These are phyloP conservation scores for Acrocalymma vagum DNA, from an alignment of 2,329 filamentous ascomycete species.

Conservation along the genomic window DNA sequence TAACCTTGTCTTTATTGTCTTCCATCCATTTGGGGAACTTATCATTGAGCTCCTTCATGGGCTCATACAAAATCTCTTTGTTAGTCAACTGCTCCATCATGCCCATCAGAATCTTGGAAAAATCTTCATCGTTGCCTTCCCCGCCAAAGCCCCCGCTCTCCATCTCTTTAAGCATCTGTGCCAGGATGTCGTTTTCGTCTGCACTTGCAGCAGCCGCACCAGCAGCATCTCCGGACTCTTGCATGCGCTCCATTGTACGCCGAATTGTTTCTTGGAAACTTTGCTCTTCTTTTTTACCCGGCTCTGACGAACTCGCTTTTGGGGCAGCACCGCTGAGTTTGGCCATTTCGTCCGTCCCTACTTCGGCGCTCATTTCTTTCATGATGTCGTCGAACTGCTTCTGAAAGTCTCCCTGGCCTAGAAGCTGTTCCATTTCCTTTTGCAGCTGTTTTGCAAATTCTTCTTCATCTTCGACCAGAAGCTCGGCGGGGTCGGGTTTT, in stretches of 20 bases:
- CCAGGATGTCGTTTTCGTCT: conserved; percentile 76
- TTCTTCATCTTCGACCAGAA: conserved; percentile 56
- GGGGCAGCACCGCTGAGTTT: conserved; percentile 34
- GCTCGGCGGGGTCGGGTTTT: conserved; percentile 45
- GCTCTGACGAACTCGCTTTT: conserved; percentile 18
- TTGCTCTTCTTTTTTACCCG: conserved; percentile 61
- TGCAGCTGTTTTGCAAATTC: conserved; percentile 89
- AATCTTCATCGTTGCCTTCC: conserved; percentile 77
- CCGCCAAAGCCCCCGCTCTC: conserved; percentile 67
- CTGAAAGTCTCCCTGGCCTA: conserved; percentile 78
- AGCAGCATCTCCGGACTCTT: conserved; percentile 84
- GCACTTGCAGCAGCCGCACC: conserved; percentile 75
- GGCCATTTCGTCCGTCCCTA: conserved; percentile 33
- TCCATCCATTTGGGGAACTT: conserved; percentile 93
- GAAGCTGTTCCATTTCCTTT: conserved; percentile 84
- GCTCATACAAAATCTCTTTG: conserved; percentile 97
- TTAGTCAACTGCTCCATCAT: conserved; percentile 99
- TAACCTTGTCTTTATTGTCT: conserved; percentile 73
- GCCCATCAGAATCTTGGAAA: conserved; percentile 92
- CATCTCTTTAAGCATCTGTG: conserved; percentile 92
- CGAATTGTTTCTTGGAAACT: conserved; percentile 93
- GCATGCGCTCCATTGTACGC: conserved; percentile 95
- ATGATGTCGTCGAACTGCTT: conserved; percentile 81
- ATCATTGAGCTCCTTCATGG: conserved; percentile 94
- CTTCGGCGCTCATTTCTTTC: conserved; percentile 67